phyloP scores from a whole-genome alignment of 1,139 yeast genomes.

The Arxiozyma telluris region DNA sequence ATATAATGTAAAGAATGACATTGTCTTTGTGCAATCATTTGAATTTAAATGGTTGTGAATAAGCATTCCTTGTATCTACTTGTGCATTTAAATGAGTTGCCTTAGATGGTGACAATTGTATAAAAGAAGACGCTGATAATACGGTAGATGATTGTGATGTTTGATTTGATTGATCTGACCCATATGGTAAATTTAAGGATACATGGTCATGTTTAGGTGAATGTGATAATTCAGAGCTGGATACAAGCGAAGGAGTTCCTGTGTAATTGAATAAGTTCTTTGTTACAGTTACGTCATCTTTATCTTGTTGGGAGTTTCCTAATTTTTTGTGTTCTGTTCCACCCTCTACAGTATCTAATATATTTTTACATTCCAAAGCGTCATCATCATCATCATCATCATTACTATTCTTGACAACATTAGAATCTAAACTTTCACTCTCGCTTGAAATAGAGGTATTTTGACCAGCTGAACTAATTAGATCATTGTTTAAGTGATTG shows the following conservation, averaged over 20 bases:
- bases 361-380: neutral
- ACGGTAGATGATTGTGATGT: constrained; percentile 3
- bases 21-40: neutral
- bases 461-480: neutral
- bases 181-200: constrained; percentile 1
- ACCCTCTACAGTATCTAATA: neutral
- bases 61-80: constrained; percentile 24
- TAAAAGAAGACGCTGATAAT: constrained; percentile 1
- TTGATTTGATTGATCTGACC: constrained; percentile 3
- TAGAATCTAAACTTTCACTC: neutral
- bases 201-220: neutral
- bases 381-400: too few relatives aligned
- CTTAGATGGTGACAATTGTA: constrained; percentile 23
- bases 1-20: neutral
- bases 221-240: neutral
- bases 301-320: neutral
- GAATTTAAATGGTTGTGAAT: constrained; percentile 25
- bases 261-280: neutral
- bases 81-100: constrained; percentile 14
- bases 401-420: neutral
- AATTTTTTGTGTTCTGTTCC: neutral
- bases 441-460: neutral
- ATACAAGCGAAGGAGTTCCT: neutral
- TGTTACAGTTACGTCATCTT: neutral
- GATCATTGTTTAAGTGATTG: neutral